phyloP scores from a whole-genome alignment of 495 filamentous ascomycete species.

The Aspergillus olivimuriae region DNA sequence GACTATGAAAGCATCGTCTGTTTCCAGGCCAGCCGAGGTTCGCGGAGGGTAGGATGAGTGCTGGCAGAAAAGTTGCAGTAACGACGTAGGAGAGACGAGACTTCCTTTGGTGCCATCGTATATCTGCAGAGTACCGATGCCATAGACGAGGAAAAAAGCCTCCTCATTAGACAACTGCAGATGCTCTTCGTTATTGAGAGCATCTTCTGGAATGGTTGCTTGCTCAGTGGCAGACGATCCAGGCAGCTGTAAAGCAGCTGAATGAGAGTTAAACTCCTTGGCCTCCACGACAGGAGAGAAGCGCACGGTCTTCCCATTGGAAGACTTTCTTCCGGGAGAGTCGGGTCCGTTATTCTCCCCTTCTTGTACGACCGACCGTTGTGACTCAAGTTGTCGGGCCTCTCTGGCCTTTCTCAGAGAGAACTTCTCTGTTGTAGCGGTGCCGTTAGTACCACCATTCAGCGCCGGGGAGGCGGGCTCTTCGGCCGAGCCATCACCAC shows the following conservation, averaged over 20 bases:
- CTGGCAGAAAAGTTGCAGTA: constrained; percentile 60
- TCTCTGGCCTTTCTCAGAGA: constrained; percentile 39
- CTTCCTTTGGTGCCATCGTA: constrained; percentile 43
- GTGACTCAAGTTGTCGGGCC: constrained; percentile 25
- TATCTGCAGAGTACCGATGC: constrained; percentile 69
- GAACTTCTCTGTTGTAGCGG: constrained; percentile 25
- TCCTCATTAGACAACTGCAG: constrained; percentile 87
- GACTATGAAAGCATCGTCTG: constrained; percentile 79
- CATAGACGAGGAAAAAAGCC: constrained; percentile 84
- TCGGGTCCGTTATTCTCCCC: constrained; percentile 4
- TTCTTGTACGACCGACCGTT: constrained; percentile 15
- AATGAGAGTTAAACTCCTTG: constrained; percentile 43
- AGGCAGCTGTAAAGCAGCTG: constrained; percentile 30
- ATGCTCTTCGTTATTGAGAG: constrained; percentile 73
- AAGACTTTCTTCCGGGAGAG: constrained; percentile 3
- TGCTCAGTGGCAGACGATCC: constrained; percentile 19
- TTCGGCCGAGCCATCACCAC: constrained; percentile 8
- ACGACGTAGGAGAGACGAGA: constrained; percentile 29
- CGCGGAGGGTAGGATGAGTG: constrained; percentile 64
- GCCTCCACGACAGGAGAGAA: constrained; percentile 58
- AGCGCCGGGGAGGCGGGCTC: constrained; percentile 9
- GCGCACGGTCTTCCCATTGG: constrained; percentile 53
- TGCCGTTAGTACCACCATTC: constrained; percentile 15
- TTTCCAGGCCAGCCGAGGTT: constrained; percentile 31
- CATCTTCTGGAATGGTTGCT: constrained; percentile 17